phyloP scores from a whole-genome alignment of 192 early-diverging fungal species.

The Chytriomyces sp. region DNA sequence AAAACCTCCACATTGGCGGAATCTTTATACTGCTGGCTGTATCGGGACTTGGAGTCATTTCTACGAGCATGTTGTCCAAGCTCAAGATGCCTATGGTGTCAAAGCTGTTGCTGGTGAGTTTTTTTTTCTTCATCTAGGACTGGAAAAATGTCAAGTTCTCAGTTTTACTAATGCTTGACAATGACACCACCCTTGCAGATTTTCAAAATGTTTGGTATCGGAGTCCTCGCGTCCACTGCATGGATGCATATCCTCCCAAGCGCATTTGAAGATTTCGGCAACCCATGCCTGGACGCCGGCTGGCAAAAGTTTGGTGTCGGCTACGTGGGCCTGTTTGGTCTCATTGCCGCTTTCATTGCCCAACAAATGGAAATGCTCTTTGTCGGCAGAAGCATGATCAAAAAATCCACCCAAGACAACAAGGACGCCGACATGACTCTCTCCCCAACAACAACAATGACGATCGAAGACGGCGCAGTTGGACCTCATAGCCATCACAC shows the following conservation, averaged over 20 bases:
- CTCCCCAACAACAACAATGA: background rate
- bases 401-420: background rate
- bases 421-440: background rate
- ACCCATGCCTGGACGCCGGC: constrained; percentile 11
- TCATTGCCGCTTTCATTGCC: constrained; percentile 42
- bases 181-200: background rate
- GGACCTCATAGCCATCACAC: background rate
- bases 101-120: background rate
- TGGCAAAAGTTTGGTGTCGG: constrained; percentile 26
- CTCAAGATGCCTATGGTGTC: background rate
- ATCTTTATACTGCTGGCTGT: constrained; percentile 29
- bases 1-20: constrained; percentile 27
- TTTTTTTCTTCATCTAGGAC: too few species aligned
- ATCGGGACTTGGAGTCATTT: constrained; percentile 29
- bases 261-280: constrained; percentile 33
- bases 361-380: constrained; percentile 37
- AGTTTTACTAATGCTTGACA: background rate
- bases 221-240: constrained; percentile 54
- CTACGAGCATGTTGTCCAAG: constrained; percentile 10
- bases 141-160: background rate
- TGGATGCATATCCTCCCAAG: constrained; percentile 53
- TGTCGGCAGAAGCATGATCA: background rate
- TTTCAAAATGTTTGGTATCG: constrained; percentile 60
- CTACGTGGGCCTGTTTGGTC: constrained; percentile 45
- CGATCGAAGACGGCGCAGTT: background rate